phyloP scores from a whole-genome alignment of 495 filamentous ascomycete genomes.

The Tuber borchii region DNA sequence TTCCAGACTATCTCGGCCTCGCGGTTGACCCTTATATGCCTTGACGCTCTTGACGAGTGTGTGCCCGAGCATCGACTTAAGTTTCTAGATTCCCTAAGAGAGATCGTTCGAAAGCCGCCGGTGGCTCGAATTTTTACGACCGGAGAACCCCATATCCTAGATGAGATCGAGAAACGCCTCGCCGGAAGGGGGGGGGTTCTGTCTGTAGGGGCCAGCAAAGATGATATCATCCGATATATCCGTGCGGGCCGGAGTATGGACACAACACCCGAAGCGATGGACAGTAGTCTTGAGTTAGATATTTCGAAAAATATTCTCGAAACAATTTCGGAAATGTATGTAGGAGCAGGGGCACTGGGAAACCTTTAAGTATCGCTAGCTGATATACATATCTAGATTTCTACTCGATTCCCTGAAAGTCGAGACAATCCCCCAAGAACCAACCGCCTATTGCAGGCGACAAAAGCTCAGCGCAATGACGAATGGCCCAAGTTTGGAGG shows the following conservation, averaged over 20 bases:
- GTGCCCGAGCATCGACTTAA: not conserved
- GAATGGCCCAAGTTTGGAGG: not conserved
- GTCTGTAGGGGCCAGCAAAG: not conserved
- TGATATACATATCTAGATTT: not conserved
- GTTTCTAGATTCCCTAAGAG: not conserved
- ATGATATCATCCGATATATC: not conserved
- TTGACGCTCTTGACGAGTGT: not conserved
- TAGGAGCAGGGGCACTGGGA: not conserved
- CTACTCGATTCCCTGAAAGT: not conserved
- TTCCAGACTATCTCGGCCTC: not conserved
- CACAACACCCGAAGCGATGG: not conserved
- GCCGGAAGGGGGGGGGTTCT: not conserved
- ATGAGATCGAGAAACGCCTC: not conserved
- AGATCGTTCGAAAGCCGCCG: not conserved
- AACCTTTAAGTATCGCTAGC: not conserved
- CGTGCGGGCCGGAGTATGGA: not conserved
- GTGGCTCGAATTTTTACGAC: not conserved
- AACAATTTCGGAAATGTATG: not conserved
- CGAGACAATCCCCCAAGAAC: not conserved
- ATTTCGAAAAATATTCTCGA: not conserved
- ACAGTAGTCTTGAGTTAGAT: not conserved
- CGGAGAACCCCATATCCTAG: not conserved
- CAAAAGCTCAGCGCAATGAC: not conserved
- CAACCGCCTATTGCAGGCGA: not conserved
- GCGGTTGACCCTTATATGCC: not conserved